Conservation (phyloP, 179 eudicot genomes). For the Camellia oleifera region DNA sequence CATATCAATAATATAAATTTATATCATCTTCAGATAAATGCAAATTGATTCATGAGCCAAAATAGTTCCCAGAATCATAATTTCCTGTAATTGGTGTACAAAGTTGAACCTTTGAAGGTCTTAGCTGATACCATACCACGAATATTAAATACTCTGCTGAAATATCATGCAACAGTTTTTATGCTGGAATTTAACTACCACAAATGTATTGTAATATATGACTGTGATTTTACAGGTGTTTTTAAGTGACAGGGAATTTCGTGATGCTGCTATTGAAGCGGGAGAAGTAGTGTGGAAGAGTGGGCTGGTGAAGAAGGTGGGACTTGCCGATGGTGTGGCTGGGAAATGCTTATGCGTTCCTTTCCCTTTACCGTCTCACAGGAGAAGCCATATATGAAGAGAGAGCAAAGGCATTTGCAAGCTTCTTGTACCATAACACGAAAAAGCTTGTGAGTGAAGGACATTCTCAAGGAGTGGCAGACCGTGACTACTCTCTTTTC, state of each 20-base stretch:
- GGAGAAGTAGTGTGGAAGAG: constrained; percentile 87
- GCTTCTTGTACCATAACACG: constrained; percentile 50
- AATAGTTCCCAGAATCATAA: no score
- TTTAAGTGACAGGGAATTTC: constrained; percentile 53
- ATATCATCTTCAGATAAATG: no score
- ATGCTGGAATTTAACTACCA: no score
- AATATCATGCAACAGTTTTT: no score
- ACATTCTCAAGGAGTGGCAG: constrained; percentile 18
- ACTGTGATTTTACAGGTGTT: constrained; percentile 39
- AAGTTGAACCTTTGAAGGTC: no score
- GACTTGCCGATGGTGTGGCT: constrained; percentile 63
- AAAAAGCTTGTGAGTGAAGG: constrained; percentile 11
- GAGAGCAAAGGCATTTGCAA: constrained; percentile 68
- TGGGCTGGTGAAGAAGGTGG: constrained; percentile 58
- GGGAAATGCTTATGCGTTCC: constrained; percentile 72
- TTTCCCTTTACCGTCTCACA: constrained; percentile 55
- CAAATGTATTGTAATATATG: no score
- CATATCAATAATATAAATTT: no score
- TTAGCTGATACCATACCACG: no score
- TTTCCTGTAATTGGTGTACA: no score
- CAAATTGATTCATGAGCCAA: no score
- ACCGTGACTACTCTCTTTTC: constrained; percentile 49
- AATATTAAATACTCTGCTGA: no score
- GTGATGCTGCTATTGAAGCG: constrained; percentile 74
- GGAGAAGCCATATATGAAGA: constrained; percentile 51